Evolutionary conservation across 108 stramenopile genomes (phyloP).

Genomic region (Fragilaria crotonensis): DNA sequence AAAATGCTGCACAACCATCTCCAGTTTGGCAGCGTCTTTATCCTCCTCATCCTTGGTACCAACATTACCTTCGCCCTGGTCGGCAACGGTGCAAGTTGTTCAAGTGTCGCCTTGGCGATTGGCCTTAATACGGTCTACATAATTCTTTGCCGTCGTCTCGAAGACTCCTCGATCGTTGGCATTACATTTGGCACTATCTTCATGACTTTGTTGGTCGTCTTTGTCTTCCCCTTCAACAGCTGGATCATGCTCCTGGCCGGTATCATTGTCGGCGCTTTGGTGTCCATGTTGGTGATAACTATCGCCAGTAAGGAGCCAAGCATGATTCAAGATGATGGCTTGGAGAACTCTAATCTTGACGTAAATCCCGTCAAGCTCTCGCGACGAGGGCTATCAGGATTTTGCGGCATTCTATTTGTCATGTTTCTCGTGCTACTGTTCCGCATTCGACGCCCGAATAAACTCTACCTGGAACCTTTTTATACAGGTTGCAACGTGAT

Average conservation of each 20-base stretch:
- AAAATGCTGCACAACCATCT: constrained; percentile 10
- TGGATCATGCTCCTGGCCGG: constrained; percentile 21
- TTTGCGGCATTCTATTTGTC: constrained; percentile 5
- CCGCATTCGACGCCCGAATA: constrained; percentile 22
- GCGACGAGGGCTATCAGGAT: background rate
- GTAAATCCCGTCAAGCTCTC: background rate
- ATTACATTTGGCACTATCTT: constrained; percentile 3
- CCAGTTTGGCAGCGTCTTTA: constrained; percentile 10
- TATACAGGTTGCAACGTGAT: constrained; percentile 36
- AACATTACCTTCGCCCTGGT: constrained; percentile 27
- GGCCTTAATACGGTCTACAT: constrained; percentile 32
- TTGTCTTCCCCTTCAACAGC: constrained; percentile 22
- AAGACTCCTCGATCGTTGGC: constrained; percentile 1
- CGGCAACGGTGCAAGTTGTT: constrained; percentile 26
- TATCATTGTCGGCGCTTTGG: constrained; percentile 2
- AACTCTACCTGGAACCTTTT: constrained; percentile 23
- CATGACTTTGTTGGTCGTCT: constrained; percentile 5
- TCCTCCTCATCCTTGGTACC: constrained; percentile 11
- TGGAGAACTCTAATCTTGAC: constrained; percentile 1
- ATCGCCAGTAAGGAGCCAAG: constrained; percentile 1
- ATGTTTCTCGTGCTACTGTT: constrained; percentile 19
- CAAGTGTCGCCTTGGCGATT: constrained; percentile 20
- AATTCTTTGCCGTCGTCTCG: constrained; percentile 8
- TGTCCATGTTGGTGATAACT: constrained; percentile 6
- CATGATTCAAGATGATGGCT: constrained; percentile 3